A percentile compares a stretch with the other conserved stretches of the same genome.
phyloP scores from a whole-genome alignment of 2,329 filamentous ascomycete species.

The Alternaria infectoria region DNA sequence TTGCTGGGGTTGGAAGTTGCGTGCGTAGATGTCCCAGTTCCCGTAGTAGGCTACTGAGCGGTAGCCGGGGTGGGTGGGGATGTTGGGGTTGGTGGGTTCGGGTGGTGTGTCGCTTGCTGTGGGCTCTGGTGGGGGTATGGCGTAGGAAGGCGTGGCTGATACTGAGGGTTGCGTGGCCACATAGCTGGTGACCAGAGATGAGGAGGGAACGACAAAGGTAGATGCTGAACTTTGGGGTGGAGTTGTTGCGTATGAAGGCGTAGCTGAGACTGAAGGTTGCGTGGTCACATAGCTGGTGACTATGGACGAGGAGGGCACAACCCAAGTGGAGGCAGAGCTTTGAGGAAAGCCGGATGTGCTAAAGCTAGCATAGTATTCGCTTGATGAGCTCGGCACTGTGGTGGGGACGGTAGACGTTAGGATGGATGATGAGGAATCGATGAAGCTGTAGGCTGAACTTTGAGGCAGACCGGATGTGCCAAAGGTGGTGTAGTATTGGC shows the following conservation, averaged over 20 bases:
- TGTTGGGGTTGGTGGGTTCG: background rate
- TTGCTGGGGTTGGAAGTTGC: slow-evolving; percentile 84
- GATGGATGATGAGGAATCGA: background rate
- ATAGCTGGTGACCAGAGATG: background rate
- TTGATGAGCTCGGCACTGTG: background rate
- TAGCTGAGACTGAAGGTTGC: background rate
- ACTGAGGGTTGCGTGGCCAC: background rate
- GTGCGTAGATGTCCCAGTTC: slow-evolving; percentile 85
- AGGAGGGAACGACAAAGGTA: background rate
- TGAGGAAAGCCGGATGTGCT: background rate
- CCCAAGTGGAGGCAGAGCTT: background rate
- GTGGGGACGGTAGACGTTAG: background rate
- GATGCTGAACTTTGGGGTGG: background rate
- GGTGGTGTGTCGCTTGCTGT: background rate
- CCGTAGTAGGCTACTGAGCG: slow-evolving; percentile 69
- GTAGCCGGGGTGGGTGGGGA: slow-evolving; percentile 16
- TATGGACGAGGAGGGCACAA: background rate
- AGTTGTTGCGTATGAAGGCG: background rate
- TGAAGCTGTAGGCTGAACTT: background rate
- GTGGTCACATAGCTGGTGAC: background rate
- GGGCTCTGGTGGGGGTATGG: background rate
- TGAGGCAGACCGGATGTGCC: background rate
- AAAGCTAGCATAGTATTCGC: background rate
- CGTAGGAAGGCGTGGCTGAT: background rate
- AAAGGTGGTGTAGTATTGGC: background rate